Evolutionary conservation across 208 protist species (phyloP).

Genomic region (Leishmania arabica): DNA sequence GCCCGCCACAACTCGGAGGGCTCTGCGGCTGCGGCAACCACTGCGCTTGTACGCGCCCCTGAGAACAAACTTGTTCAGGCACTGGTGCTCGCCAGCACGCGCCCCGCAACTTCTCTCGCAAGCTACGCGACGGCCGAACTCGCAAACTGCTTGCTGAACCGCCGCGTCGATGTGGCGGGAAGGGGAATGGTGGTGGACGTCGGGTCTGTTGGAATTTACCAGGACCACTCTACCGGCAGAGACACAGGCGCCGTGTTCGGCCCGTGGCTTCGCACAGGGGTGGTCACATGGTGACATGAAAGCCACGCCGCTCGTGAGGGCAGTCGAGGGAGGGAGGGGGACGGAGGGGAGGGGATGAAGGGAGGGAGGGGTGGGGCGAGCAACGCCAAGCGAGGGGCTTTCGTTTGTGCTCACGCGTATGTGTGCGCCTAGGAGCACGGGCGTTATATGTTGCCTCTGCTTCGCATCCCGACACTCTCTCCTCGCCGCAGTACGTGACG

Average conservation of each 20-base stretch:
- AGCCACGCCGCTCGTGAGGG: background rate
- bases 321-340: background rate
- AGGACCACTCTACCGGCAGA: background rate
- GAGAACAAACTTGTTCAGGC: constrained; percentile 29
- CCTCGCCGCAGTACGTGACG: background rate
- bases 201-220: constrained; percentile 2
- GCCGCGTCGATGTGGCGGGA: constrained; percentile 19
- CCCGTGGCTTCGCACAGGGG: constrained; percentile 23
- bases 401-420: background rate
- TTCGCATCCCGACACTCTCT: background rate
- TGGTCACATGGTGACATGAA: constrained; percentile 1
- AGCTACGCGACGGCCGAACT: constrained; percentile 22
- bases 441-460: background rate
- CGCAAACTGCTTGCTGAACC: constrained; percentile 32
- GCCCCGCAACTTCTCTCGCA: background rate
- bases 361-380: background rate
- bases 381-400: background rate
- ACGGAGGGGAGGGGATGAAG: background rate
- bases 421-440: background rate
- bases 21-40: background rate
- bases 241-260: constrained; percentile 12
- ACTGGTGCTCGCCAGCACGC: constrained; percentile 24
- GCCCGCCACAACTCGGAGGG: background rate
- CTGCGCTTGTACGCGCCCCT: constrained; percentile 15
- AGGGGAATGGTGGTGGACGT: constrained; percentile 34